phyloP scores from a whole-genome alignment of 2,329 filamentous ascomycete species.

The Pezicula radicicola region DNA sequence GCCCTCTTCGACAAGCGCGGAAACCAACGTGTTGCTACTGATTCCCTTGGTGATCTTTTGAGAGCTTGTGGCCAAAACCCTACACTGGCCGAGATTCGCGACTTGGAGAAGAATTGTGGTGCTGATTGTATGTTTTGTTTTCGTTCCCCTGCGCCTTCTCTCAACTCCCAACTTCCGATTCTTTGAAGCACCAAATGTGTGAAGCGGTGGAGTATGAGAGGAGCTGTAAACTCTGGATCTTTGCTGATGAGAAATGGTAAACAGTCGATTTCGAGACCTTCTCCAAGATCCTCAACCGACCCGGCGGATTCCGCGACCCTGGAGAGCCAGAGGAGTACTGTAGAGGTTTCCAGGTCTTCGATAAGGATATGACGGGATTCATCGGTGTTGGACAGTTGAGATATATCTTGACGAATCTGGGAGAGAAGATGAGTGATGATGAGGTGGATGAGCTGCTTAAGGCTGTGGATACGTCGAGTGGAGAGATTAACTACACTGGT shows the following conservation, averaged over 20 bases:
- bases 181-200: too few species aligned
- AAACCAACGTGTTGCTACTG: conserved; percentile 83
- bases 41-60: conserved; percentile 87
- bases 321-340: conserved; percentile 98
- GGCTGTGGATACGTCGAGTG: conserved; percentile 92
- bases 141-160: conserved; percentile 1
- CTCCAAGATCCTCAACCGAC: conserved; percentile 93
- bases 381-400: conserved; percentile 97
- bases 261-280: conserved; percentile 98
- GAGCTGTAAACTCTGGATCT: background rate
- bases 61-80: conserved; percentile 98
- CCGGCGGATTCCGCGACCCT: conserved; percentile 95
- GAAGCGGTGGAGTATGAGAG: background rate
- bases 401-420: conserved; percentile 96
- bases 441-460: conserved; percentile 99
- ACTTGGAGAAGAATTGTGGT: conserved; percentile 87
- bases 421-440: conserved; percentile 99
- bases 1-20: conserved; percentile 99
- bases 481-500: conserved; percentile 98
- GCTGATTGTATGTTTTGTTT: conserved; percentile 73
- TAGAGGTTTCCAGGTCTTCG: conserved; percentile 97
- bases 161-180: background rate
- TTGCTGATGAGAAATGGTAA: background rate
- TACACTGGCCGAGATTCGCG: conserved; percentile 86
- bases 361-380: conserved; percentile 98